Conservation (phyloP, 2,329 filamentous ascomycete species). For the Huntiella savannae region DNA sequence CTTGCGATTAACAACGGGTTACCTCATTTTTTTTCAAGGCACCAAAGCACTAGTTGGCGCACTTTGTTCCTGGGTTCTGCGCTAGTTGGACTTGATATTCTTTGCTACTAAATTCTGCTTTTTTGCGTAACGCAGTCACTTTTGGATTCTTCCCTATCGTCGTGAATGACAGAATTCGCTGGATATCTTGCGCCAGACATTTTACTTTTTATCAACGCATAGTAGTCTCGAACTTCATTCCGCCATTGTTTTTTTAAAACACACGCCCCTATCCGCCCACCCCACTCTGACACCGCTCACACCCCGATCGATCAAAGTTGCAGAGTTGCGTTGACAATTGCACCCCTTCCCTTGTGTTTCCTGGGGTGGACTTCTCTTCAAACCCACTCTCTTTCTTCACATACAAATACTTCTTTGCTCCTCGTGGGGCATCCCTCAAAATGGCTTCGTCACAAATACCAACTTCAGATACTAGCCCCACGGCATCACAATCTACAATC, state of each 20-base stretch:
- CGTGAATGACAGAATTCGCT: slow-evolving; percentile 10
- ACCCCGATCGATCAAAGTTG: neutral
- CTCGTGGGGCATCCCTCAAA: neutral
- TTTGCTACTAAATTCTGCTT: neutral
- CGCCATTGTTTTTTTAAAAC: neutral
- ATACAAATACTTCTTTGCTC: neutral
- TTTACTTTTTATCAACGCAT: slow-evolving; percentile 1
- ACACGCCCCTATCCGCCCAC: neutral
- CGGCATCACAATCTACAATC: neutral
- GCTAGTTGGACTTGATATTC: neutral
- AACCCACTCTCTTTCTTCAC: neutral
- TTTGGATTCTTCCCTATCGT: neutral
- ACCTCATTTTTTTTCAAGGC: neutral
- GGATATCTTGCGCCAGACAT: slow-evolving; percentile 9
- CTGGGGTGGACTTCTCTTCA: neutral
- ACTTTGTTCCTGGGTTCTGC: neutral
- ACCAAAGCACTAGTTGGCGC: neutral
- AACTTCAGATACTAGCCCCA: neutral
- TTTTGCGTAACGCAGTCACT: slow-evolving; percentile 7
- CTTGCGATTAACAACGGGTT: neutral
- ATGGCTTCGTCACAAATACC: neutral
- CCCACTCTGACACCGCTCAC: neutral
- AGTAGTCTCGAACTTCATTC: neutral
- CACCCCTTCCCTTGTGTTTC: neutral
- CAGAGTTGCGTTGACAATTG: neutral